Evolutionary conservation across 768 basidiomycete genomes (phyloP).

Genomic region (Lyophyllum atratum): DNA sequence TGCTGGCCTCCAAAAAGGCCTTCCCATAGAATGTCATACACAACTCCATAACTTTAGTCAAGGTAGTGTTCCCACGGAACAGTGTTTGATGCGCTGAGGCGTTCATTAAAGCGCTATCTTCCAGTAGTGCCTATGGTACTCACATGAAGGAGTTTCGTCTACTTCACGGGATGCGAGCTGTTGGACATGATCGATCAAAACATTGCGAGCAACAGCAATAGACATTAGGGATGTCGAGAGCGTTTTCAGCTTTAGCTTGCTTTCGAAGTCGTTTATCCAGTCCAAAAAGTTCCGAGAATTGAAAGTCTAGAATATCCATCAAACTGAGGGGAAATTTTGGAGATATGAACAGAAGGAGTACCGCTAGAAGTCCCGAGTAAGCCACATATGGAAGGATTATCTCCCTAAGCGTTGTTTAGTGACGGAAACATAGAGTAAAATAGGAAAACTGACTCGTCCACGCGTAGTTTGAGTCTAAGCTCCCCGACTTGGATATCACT

Average conservation of each 20-base stretch:
- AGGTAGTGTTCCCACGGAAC: slow-evolving; percentile 66
- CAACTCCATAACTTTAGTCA: slow-evolving; percentile 76
- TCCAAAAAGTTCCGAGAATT: slow-evolving; percentile 66
- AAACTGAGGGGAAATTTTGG: neutral
- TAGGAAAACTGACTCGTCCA: slow-evolving; percentile 64
- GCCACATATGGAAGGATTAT: slow-evolving; percentile 71
- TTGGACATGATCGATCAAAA: slow-evolving; percentile 67
- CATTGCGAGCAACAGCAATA: slow-evolving; percentile 68
- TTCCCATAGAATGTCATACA: slow-evolving; percentile 85
- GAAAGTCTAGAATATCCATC: slow-evolving; percentile 41
- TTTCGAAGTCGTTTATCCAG: slow-evolving; percentile 74
- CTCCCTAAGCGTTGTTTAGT: slow-evolving; percentile 49
- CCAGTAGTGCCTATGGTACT: slow-evolving; percentile 21
- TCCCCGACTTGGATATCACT: slow-evolving; percentile 72
- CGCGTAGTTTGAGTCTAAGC: slow-evolving; percentile 67
- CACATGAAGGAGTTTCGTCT: slow-evolving; percentile 66
- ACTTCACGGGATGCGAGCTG: slow-evolving; percentile 73
- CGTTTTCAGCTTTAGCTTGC: slow-evolving; percentile 64
- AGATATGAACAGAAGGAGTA: slow-evolving; percentile 27
- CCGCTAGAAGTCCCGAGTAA: slow-evolving; percentile 64
- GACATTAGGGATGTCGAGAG: slow-evolving; percentile 62
- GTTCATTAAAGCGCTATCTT: neutral
- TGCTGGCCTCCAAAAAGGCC: slow-evolving; percentile 76
- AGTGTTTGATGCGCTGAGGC: slow-evolving; percentile 71
- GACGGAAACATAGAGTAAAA: neutral